Conservation (phyloP, 2,329 filamentous ascomycete genomes). For the Penicillium capsulatum region DNA sequence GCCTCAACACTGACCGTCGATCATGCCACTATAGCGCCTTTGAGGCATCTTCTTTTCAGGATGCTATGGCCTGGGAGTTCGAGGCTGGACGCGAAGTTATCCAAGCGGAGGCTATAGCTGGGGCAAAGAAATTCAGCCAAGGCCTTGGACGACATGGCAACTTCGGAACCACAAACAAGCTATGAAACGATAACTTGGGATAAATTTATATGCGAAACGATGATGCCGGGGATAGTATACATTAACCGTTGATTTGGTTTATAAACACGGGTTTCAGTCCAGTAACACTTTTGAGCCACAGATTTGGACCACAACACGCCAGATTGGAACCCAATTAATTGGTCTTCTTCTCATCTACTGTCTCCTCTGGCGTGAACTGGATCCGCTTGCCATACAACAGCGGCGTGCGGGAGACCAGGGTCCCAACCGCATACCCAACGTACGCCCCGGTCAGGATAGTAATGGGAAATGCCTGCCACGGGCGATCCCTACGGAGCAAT, state of each 20-base stretch:
- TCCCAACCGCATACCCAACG: conserved; percentile 67
- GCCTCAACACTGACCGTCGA: conserved; percentile 50
- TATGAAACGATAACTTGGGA: conserved; percentile 6
- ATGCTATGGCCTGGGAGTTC: conserved; percentile 37
- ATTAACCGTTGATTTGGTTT: no score
- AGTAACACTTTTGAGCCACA: no score
- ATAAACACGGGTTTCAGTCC: no score
- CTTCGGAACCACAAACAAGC: conserved; percentile 18
- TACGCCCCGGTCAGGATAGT: conserved; percentile 84
- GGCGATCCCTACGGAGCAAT: conserved; percentile 75
- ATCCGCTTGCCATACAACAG: conserved; percentile 36
- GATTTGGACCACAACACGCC: no score
- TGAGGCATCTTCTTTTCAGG: conserved; percentile 45
- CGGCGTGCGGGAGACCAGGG: conserved; percentile 27
- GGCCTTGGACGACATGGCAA: conserved; percentile 16
- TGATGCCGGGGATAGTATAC: no score
- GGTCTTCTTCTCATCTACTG: conserved; percentile 18
- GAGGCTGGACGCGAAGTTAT: conserved; percentile 16
- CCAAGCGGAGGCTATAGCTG: conserved; percentile 14
- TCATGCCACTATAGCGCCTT: conserved; percentile 51
- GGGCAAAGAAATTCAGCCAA: conserved; percentile 17
- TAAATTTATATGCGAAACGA: neutral
- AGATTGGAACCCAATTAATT: conserved; percentile 4
- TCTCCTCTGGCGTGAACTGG: conserved; percentile 26
- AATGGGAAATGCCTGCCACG: conserved; percentile 97